Base-by-base conservation (phyloP, 306 rosid genomes). In the Prunus dulcis region DNA sequence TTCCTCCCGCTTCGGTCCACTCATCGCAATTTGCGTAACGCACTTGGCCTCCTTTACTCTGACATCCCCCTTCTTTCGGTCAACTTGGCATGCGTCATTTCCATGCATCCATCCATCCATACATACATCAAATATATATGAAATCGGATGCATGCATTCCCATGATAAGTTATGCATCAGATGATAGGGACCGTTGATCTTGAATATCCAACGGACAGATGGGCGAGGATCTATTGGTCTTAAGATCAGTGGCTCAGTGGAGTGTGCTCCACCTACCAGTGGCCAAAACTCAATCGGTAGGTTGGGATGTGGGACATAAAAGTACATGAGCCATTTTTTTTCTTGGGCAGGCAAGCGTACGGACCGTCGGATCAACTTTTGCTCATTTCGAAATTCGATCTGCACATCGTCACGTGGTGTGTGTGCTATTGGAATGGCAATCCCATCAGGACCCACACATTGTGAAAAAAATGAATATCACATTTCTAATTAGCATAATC, bases 21-120 rank as follows among this genome's bases (percentile, higher is more conserved):
- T 62, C 68, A 76, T 49, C 64, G 43, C 73, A n/a, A 28, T 19
- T 81, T 81, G 76, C 76, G 83, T 84, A 58, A 5, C 56, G 70
- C 73, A 70, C 80, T 69, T 64, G 80, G 22, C 78, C 46, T 30
- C 38, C 52, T 34, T 0, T 34, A 8, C 41, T 63, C 77, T 20
- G 23, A 22, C 38, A 28, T 22, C 0, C 10, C 11, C 45, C 2
- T 5, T 22, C 52, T 3, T 5, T 43, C 2, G 2, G 60, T 62
- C 23, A 75, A 25, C 12, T 19, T 4, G 9, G 13, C 50, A 74
- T 61, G 56, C 43, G 15, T 49, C 64, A 19, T n/a, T 12, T 9
- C 17, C 38, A 58, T 69, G 32, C 63, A 72, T n/a, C 9, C 46
- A 52, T 34, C 19, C 46, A 6, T 6, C 5, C 76, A 72, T 19